A percentile compares a stretch with the other conserved stretches of the same genome.
These are phyloP conservation scores for Cocos nucifera DNA, from an alignment of 176 grass and related monocot genomes.

Conservation along the genomic window DNA sequence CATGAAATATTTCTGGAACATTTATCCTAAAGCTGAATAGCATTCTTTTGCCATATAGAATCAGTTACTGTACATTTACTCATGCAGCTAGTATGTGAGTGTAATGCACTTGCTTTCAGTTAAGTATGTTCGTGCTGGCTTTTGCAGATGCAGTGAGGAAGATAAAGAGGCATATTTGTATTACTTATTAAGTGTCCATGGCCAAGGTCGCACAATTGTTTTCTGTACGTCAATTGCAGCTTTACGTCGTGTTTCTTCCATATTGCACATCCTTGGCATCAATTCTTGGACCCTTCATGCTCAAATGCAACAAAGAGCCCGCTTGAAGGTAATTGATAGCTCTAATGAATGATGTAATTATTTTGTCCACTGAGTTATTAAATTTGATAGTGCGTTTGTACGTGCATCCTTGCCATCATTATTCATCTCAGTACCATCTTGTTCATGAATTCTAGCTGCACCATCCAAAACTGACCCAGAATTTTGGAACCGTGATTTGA, in stretches of 20 bases:
- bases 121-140: background rate
- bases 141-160: slow-evolving; percentile 70
- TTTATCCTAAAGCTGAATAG: too few species aligned
- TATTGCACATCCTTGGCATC: slow-evolving; percentile 56
- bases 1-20: too few species aligned
- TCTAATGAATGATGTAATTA: background rate
- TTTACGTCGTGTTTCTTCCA: slow-evolving; percentile 68
- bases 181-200: slow-evolving; percentile 89
- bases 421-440: too few species aligned
- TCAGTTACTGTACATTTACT: background rate
- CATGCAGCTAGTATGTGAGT: background rate
- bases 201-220: slow-evolving; percentile 77
- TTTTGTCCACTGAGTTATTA: too few species aligned
- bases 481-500: too few species aligned
- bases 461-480: too few species aligned
- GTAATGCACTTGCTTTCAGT: too few species aligned
- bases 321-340: slow-evolving; percentile 63
- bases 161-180: slow-evolving; percentile 91
- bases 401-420: too few species aligned
- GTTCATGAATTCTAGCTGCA: too few species aligned
- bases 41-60: too few species aligned
- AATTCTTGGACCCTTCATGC: slow-evolving; percentile 81
- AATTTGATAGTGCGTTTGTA: too few species aligned
- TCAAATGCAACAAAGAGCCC: slow-evolving; percentile 98
- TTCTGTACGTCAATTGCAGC: slow-evolving; percentile 95